Evolutionary conservation across 2,329 filamentous ascomycete species (phyloP).

Genomic region (Paecilomyces dactylethromorphus): DNA sequence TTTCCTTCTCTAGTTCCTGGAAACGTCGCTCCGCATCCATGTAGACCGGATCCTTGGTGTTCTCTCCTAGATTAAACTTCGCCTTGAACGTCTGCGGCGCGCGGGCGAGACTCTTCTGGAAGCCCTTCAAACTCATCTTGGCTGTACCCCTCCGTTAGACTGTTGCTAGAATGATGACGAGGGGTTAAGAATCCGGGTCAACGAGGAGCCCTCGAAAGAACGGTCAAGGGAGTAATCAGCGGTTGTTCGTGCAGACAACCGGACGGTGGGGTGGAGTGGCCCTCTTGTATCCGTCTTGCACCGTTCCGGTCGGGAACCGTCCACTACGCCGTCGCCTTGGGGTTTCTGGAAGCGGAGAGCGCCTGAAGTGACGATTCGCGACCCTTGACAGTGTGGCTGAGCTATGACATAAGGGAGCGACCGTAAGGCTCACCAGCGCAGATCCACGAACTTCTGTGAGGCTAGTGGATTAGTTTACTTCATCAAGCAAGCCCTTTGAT

Average conservation of each 20-base stretch:
- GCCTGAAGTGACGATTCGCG: slow-evolving; percentile 4
- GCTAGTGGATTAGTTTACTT: not conserved
- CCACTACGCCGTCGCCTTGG: not conserved
- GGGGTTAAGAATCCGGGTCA: not conserved
- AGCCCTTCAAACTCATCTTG: slow-evolving; percentile 92
- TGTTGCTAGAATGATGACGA: not conserved
- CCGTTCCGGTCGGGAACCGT: not conserved
- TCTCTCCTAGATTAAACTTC: slow-evolving; percentile 91
- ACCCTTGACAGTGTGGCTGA: slow-evolving; percentile 14
- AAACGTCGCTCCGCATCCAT: slow-evolving; percentile 91
- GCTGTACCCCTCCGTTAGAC: slow-evolving; percentile 1
- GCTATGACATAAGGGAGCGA: slow-evolving; percentile 16
- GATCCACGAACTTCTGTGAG: not conserved
- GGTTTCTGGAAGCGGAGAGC: not conserved
- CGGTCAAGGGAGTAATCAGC: not conserved
- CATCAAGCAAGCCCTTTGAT: not conserved
- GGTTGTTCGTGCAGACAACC: not conserved
- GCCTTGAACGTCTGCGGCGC: slow-evolving; percentile 88
- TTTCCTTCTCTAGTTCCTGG: slow-evolving; percentile 87
- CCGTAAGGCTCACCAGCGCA: not conserved
- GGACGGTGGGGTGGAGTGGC: slow-evolving; percentile 9
- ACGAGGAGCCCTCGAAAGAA: not conserved
- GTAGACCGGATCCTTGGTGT: slow-evolving; percentile 92
- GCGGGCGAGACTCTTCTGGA: slow-evolving; percentile 81
- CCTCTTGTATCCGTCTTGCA: slow-evolving; percentile 7